Base-by-base conservation (phyloP, 2,329 filamentous ascomycete genomes). In the Beauveria sp. region DNA sequence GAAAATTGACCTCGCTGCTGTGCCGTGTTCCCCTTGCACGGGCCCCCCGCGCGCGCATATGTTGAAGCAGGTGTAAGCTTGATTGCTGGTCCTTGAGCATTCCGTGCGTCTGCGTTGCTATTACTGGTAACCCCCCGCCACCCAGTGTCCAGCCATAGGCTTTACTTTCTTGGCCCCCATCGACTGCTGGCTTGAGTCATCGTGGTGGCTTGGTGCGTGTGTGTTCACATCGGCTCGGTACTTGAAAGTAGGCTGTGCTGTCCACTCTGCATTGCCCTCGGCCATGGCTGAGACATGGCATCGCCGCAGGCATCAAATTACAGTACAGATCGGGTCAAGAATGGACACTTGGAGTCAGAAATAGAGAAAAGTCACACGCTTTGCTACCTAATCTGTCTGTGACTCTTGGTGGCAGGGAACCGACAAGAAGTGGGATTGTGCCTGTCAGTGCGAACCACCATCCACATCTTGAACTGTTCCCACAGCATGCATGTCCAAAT, bases 361-460 rank as follows among this genome's bases (percentile, higher is more conserved):
- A 24, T 26, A 14, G 4, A 14, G 22, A 43, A 45, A 43, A 47
- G 28, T 47, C 54, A 47, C 54, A 47, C 54, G 28, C 43, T 47
- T 57, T 47, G 43, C 54, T 57, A 57, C 43, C 54, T 57, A 49
- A 40, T 47, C 12, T 47, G 43, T 47, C 43, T 47, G 43, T 38
- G 43, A 40, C 54, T 47, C 26, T 57, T 47, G 28, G 42, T 47
- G 43, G 54, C 16, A 47, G 34, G n/a, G 24, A 34, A 20, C 43
- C 47, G 18, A 30, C 46, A 24, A 28, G 12, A 42, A 47, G n/a
- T 28, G 38, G 54, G 40, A n/a, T 34, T 22, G 40, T 46, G 53
- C 40, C 38, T 9, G 49, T 46, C 40, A 8, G 9, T 46, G 43
- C 28, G 38, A 43, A 56, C n/a, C 2, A 18, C 43, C 26, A 12